Evolutionary conservation across 2,329 filamentous ascomycete species (phyloP).

Genomic region (Xylaria sp.): DNA sequence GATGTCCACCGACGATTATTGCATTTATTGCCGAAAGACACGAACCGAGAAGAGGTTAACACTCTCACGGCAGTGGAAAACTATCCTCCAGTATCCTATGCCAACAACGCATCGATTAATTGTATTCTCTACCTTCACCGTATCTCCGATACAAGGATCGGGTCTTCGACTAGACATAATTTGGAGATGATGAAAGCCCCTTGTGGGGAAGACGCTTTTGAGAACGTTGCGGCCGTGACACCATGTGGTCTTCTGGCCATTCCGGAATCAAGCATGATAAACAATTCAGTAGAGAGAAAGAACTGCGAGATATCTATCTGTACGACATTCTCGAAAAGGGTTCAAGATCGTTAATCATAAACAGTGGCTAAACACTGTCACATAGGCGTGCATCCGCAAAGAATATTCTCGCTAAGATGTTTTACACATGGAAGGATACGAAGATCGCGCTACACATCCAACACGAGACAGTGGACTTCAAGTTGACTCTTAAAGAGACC

Average conservation of each 20-base stretch:
- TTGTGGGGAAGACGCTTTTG: constrained; percentile 20
- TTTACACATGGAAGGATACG: constrained; percentile 11
- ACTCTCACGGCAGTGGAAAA: constrained; percentile 22
- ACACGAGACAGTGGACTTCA: constrained; percentile 23
- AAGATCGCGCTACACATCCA: constrained; percentile 22
- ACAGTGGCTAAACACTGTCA: background rate
- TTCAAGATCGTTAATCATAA: constrained; percentile 5
- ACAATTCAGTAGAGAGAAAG: constrained; percentile 16
- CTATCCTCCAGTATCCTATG: constrained; percentile 28
- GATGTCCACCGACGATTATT: background rate
- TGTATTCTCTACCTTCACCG: constrained; percentile 29
- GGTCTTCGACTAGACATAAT: constrained; percentile 15
- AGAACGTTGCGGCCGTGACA: constrained; percentile 20
- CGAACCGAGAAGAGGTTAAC: constrained; percentile 17
- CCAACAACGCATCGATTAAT: constrained; percentile 21
- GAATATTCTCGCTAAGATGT: background rate
- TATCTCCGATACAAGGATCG: constrained; percentile 20
- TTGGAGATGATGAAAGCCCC: constrained; percentile 28
- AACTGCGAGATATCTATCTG: constrained; percentile 17
- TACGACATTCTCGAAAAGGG: constrained; percentile 8
- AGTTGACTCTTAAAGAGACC: constrained; percentile 6
- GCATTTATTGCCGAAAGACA: constrained; percentile 5
- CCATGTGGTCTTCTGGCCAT: constrained; percentile 13
- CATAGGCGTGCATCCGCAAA: constrained; percentile 14
- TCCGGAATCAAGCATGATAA: constrained; percentile 6